phyloP scores from a whole-genome alignment of 1,284 basidiomycete genomes.

The Violaceomyces palustris region DNA sequence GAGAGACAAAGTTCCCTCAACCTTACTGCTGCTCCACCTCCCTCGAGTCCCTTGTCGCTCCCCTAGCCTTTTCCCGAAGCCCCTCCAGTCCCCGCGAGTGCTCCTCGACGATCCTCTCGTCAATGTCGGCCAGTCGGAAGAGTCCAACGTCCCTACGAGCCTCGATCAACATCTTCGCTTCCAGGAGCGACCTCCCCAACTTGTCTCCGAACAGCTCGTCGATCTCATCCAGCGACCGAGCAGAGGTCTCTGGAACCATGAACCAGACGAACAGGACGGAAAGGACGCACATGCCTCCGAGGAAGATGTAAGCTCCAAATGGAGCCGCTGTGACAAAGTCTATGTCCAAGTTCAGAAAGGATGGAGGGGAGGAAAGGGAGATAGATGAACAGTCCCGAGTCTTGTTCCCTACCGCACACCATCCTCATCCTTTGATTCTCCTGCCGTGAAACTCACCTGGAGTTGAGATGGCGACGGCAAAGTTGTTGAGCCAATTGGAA shows the following conservation, averaged over 20 bases:
- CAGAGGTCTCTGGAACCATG: slow-evolving; percentile 69
- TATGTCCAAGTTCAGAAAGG: too few relatives aligned
- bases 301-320: slow-evolving; percentile 64
- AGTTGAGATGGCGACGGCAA: slow-evolving; percentile 55
- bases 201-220: slow-evolving; percentile 35
- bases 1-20: too few relatives aligned
- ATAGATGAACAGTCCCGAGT: too few relatives aligned
- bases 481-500: slow-evolving; percentile 77
- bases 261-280: slow-evolving; percentile 60
- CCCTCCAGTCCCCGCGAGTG: too few relatives aligned
- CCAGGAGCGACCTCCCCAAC: slow-evolving; percentile 25
- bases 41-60: too few relatives aligned
- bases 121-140: slow-evolving; percentile 26
- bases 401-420: too few relatives aligned
- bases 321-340: slow-evolving; percentile 24
- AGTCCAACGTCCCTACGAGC: slow-evolving; percentile 32
- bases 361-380: slow-evolving; percentile 2
- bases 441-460: slow-evolving; percentile 2
- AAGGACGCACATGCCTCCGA: slow-evolving; percentile 63
- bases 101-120: slow-evolving; percentile 5
- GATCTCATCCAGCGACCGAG: slow-evolving; percentile 69
- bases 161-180: slow-evolving; percentile 23
- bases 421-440: slow-evolving; percentile 5
- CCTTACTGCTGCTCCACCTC: too few relatives aligned
- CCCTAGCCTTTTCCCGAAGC: too few relatives aligned